A percentile compares a stretch with the other conserved stretches of the same genome.
phyloP scores from a whole-genome alignment of 305 asterid species.

The Rubia tinctorum region DNA sequence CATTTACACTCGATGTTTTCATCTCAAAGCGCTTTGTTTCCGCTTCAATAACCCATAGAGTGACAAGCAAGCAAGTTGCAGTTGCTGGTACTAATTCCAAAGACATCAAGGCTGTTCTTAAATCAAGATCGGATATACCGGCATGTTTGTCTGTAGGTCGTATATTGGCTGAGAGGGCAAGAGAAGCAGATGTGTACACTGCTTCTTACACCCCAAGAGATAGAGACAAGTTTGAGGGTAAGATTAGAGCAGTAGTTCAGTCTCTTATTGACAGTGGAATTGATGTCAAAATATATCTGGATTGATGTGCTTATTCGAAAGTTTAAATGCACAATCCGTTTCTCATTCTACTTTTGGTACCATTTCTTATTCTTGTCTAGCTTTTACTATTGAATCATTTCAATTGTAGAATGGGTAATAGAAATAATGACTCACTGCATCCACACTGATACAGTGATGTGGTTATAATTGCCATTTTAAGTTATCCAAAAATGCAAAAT shows the following conservation, averaged over 20 bases:
- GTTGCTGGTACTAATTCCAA: slow-evolving; percentile 97
- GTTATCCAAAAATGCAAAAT: too few species aligned
- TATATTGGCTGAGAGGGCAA: slow-evolving; percentile 73
- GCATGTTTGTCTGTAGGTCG: slow-evolving; percentile 81
- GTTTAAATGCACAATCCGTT: background rate
- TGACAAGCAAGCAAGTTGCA: slow-evolving; percentile 93
- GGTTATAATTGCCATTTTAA: too few species aligned
- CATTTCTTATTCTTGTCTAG: background rate
- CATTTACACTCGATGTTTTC: slow-evolving; percentile 83
- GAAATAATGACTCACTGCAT: background rate
- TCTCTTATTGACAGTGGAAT: slow-evolving; percentile 91
- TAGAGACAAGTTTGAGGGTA: slow-evolving; percentile 92
- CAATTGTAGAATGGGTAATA: background rate
- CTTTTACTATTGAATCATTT: background rate
- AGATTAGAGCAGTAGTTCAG: slow-evolving; percentile 91
- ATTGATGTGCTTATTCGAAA: slow-evolving; percentile 30
- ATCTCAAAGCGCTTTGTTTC: slow-evolving; percentile 87
- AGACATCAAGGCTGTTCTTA: slow-evolving; percentile 81
- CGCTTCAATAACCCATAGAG: slow-evolving; percentile 91
- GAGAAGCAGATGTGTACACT: slow-evolving; percentile 93
- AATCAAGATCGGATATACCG: slow-evolving; percentile 84
- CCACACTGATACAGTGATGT: too few species aligned
- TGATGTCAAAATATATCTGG: slow-evolving; percentile 83
- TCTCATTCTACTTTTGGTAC: background rate
- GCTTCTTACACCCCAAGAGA: slow-evolving; percentile 89